Conservation (phyloP, 2,329 filamentous ascomycete species). For the Pestalotiopsis sp. region DNA sequence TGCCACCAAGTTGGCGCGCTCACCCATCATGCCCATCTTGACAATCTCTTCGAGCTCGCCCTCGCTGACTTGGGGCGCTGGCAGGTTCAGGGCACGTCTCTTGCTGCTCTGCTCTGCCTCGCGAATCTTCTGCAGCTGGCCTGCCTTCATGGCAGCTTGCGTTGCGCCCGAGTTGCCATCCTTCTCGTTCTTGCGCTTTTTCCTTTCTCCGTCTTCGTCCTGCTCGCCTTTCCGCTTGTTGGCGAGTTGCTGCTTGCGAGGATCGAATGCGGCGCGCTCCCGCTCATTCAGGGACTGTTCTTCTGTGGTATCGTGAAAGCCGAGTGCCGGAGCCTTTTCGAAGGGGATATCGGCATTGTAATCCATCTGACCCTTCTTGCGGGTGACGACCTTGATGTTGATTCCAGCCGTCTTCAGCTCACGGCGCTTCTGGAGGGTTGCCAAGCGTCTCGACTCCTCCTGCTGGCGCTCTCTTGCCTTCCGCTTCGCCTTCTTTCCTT, state of each 20-base stretch:
- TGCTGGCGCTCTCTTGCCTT: conserved; percentile 95
- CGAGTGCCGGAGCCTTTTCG: conserved; percentile 83
- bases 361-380: conserved; percentile 97
- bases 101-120: conserved; percentile 98
- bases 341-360: conserved; percentile 99
- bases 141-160: conserved; percentile 88
- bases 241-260: conserved; percentile 83
- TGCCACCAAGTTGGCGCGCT: conserved; percentile 76
- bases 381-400: conserved; percentile 91
- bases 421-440: conserved; percentile 88
- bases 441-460: conserved; percentile 88
- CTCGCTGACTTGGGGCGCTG: conserved; percentile 88
- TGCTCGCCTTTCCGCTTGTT: conserved; percentile 93
- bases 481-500: conserved; percentile 97
- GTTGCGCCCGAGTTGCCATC: conserved; percentile 74
- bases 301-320: conserved; percentile 91
- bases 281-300: conserved; percentile 80
- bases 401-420: conserved; percentile 98
- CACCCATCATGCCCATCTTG: conserved; percentile 95
- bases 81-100: conserved; percentile 77
- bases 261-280: conserved; percentile 84
- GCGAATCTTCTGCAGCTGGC: conserved; percentile 89
- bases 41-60: conserved; percentile 95
- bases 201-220: conserved; percentile 78
- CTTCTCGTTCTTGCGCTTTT: conserved; percentile 88